Percentiles rank a stretch among this genome's conserved stretches.
Conservation (phyloP, 2,329 filamentous ascomycete species). For the Camptophora hylomeconis region DNA sequence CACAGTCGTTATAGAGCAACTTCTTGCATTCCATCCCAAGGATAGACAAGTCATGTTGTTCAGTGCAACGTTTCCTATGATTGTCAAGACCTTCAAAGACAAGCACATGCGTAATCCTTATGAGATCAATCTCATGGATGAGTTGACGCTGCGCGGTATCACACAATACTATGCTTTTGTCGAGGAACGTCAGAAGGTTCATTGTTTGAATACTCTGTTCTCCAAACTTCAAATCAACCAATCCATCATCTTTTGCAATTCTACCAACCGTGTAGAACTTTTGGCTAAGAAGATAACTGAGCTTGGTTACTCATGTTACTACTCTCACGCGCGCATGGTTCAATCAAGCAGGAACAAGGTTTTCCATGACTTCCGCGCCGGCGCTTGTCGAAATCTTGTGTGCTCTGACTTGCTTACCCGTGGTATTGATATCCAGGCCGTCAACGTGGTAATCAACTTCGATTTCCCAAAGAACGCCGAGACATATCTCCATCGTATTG, state of each 20-base stretch:
- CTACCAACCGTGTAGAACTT: conserved; percentile 92
- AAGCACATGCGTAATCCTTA: conserved; percentile 95
- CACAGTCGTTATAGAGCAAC: conserved; percentile 91
- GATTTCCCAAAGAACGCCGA: conserved; percentile 99
- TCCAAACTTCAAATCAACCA: conserved; percentile 99
- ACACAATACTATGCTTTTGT: conserved; percentile 99
- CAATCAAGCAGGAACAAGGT: conserved; percentile 95
- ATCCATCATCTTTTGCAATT: conserved; percentile 99
- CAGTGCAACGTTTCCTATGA: conserved; percentile 91
- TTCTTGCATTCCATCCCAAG: conserved; percentile 88
- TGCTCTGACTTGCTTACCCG: conserved; percentile 95
- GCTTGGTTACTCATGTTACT: conserved; percentile 97
- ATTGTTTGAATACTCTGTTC: conserved; percentile 97
- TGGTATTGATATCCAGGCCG: conserved; percentile 98
- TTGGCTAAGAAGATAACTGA: conserved; percentile 99
- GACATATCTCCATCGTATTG: conserved; percentile 96
- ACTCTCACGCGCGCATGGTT: conserved; percentile 96
- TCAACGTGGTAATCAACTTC: conserved; percentile 99
- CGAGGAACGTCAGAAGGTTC: conserved; percentile 98
- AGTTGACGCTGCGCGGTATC: conserved; percentile 92
- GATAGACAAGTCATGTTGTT: conserved; percentile 99
- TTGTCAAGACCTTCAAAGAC: conserved; percentile 95
- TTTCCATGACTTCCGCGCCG: conserved; percentile 98
- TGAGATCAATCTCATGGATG: conserved; percentile 99
- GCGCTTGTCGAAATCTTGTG: conserved; percentile 92